A percentile compares a stretch with the other conserved stretches of the same genome.
Conservation (phyloP, 2,329 filamentous ascomycete genomes). For the Hortaea werneckii region DNA sequence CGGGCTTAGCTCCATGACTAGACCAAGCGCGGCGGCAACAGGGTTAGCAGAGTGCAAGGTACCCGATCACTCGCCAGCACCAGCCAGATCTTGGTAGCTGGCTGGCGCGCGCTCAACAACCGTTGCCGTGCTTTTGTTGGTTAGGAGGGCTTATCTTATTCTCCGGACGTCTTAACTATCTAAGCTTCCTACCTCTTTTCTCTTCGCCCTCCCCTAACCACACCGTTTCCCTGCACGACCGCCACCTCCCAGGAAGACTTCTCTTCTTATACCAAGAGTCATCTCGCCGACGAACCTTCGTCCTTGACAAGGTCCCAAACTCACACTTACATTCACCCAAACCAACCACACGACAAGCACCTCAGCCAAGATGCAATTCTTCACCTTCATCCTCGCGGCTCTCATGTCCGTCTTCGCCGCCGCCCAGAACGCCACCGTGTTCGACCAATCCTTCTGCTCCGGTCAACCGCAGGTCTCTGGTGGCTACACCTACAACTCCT, state of each 20-base stretch:
- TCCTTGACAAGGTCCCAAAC: background rate
- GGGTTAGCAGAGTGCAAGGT: too few relatives aligned
- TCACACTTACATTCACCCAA: background rate
- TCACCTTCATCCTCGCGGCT: background rate
- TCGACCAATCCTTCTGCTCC: background rate
- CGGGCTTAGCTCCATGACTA: too few relatives aligned
- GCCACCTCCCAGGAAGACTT: too few relatives aligned
- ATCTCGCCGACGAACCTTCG: background rate
- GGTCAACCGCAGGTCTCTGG: background rate
- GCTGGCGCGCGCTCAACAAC: too few relatives aligned
- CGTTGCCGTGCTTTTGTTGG: too few relatives aligned
- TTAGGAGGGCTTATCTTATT: too few relatives aligned
- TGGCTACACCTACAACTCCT: slow-evolving; percentile 2
- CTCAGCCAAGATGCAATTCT: background rate
- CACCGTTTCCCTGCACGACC: too few relatives aligned
- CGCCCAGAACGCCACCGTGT: background rate
- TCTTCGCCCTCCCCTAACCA: background rate
- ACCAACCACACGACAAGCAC: background rate
- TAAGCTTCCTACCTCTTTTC: background rate
- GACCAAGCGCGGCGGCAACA: too few relatives aligned
- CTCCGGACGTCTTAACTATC: background rate
- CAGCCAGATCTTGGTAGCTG: too few relatives aligned
- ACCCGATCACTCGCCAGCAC: too few relatives aligned
- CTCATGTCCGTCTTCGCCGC: background rate
- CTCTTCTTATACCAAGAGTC: too few relatives aligned